phyloP scores from a whole-genome alignment of 345 rosid genomes.

The Dipteronia dyeriana region DNA sequence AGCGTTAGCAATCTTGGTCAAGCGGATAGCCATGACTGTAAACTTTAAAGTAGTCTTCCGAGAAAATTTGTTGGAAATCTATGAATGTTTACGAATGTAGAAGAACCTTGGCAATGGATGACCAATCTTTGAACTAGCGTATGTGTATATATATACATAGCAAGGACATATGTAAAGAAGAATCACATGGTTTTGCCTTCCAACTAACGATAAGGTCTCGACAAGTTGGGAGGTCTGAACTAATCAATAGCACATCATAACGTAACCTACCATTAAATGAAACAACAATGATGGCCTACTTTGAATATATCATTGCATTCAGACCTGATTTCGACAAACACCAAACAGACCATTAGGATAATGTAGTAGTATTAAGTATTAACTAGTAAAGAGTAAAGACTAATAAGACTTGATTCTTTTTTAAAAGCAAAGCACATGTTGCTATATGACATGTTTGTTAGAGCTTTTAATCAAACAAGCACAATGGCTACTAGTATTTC shows the following conservation, averaged over 20 bases:
- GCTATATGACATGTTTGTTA: background rate
- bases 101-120: background rate
- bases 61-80: background rate
- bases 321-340: background rate
- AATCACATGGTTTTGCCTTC: conserved; percentile 34
- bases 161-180: too few species aligned
- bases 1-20: background rate
- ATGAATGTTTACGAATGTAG: background rate
- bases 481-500: background rate
- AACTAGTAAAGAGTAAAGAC: too few species aligned
- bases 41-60: background rate
- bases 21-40: conserved; percentile 11
- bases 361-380: background rate
- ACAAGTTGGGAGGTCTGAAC: background rate
- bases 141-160: conserved; percentile 16
- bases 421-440: background rate
- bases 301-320: background rate
- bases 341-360: background rate
- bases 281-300: conserved; percentile 5
- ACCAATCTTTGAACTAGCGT: background rate
- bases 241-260: background rate
- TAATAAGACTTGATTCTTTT: background rate
- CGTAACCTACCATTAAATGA: background rate
- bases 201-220: background rate
- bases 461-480: background rate